A percentile compares a stretch with the other conserved stretches of the same genome.
These are phyloP conservation scores for Yamadazyma takamatsuzukensis DNA, from an alignment of 805 yeast species.

Conservation along the genomic window DNA sequence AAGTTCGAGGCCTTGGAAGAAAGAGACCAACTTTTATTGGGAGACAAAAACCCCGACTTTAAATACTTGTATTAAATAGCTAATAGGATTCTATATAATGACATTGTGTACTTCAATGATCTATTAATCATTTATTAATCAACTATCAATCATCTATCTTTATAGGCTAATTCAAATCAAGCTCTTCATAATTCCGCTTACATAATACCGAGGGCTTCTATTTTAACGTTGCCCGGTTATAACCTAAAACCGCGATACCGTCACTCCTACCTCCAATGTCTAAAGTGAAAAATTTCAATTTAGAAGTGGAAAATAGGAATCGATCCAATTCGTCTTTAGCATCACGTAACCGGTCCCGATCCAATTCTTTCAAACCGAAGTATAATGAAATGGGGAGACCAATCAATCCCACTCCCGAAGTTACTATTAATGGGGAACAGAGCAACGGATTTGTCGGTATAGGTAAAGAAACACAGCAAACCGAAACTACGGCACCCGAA, in stretches of 20 bases:
- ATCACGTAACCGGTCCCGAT: slow-evolving; percentile 5
- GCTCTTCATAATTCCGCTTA: too few species aligned
- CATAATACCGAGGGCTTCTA: too few species aligned
- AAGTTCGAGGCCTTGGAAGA: slow-evolving; percentile 23
- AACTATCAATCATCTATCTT: too few species aligned
- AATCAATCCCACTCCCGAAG: background rate
- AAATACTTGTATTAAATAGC: slow-evolving; percentile 25
- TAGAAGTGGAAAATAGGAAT: too few species aligned
- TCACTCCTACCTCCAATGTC: too few species aligned
- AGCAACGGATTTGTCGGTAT: background rate
- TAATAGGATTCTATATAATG: too few species aligned
- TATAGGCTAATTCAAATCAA: too few species aligned
- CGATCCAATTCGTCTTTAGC: slow-evolving; percentile 7
- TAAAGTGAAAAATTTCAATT: too few species aligned
- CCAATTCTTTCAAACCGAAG: slow-evolving; percentile 7
- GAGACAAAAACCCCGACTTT: slow-evolving; percentile 37
- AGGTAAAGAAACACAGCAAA: background rate
- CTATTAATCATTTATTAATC: too few species aligned
- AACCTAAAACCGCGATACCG: too few species aligned
- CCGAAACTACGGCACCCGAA: background rate
- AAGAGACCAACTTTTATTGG: slow-evolving; percentile 30
- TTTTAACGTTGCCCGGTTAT: too few species aligned
- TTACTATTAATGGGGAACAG: background rate
- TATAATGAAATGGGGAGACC: background rate
- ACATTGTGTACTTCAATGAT: too few species aligned